phyloP scores from a whole-genome alignment of 2,329 filamentous ascomycete species.

The Sporothrix schenckii region DNA sequence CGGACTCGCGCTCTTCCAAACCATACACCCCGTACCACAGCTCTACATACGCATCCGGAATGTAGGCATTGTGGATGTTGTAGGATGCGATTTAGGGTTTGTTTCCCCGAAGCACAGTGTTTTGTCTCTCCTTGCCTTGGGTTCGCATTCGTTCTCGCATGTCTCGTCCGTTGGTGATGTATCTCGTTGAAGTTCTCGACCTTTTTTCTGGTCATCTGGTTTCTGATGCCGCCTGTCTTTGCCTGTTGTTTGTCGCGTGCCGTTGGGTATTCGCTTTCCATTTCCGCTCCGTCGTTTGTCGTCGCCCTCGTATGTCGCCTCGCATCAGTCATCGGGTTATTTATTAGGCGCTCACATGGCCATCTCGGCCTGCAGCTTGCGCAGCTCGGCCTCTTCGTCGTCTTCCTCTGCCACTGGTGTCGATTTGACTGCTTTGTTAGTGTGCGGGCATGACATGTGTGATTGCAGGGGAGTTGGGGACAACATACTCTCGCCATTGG shows the following conservation, averaged over 20 bases:
- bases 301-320: neutral
- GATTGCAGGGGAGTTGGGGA: neutral
- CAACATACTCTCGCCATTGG: constrained; percentile 76
- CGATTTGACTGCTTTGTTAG: constrained; percentile 52
- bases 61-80: neutral
- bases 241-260: neutral
- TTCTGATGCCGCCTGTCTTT: neutral
- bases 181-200: neutral
- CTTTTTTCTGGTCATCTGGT: neutral
- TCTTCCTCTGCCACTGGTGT: constrained; percentile 69
- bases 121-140: neutral
- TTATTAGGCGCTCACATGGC: constrained; percentile 68
- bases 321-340: neutral
- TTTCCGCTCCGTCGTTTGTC: neutral
- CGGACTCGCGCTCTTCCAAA: too few relatives aligned
- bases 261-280: neutral
- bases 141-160: neutral
- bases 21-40: constrained; percentile 2
- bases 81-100: neutral
- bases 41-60: neutral
- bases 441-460: too few relatives aligned
- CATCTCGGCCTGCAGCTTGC: constrained; percentile 95
- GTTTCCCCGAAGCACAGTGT: neutral
- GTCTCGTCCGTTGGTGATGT: neutral
- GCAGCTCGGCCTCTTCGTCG: constrained; percentile 92